A percentile compares a stretch with the other conserved stretches of the same genome.
Evolutionary conservation across 2,329 filamentous ascomycete genomes (phyloP).

Genomic region (Verticillium albo-atrum): DNA sequence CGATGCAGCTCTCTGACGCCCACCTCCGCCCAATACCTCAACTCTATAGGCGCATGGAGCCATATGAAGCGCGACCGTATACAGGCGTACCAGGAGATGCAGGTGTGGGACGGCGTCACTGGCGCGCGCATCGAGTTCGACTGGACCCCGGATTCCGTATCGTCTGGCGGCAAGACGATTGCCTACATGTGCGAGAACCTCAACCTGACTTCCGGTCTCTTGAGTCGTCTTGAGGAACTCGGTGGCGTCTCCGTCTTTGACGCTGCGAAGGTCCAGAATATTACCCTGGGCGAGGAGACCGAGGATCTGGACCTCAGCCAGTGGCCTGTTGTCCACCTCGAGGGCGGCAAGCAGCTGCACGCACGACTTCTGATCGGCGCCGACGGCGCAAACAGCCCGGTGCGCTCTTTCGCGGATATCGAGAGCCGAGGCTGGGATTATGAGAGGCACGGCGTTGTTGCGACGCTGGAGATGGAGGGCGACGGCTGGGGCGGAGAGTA

Average conservation of each 20-base stretch:
- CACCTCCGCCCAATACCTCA: slow-evolving; percentile 75
- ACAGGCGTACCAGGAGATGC: slow-evolving; percentile 92
- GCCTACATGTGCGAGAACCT: slow-evolving; percentile 97
- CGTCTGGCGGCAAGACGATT: slow-evolving; percentile 57
- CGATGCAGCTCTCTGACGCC: slow-evolving; percentile 94
- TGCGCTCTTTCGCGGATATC: slow-evolving; percentile 85
- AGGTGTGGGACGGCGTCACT: slow-evolving; percentile 94
- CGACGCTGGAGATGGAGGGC: slow-evolving; percentile 71
- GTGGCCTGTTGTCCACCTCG: slow-evolving; percentile 81
- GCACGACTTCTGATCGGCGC: slow-evolving; percentile 87
- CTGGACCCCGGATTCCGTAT: slow-evolving; percentile 49
- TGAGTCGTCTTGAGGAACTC: slow-evolving; percentile 67
- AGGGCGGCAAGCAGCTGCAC: slow-evolving; percentile 62
- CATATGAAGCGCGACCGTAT: slow-evolving; percentile 69
- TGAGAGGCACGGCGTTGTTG: slow-evolving; percentile 82
- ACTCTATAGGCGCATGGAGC: slow-evolving; percentile 79
- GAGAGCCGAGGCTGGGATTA: slow-evolving; percentile 91
- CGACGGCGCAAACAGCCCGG: slow-evolving; percentile 91
- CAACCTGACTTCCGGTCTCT: slow-evolving; percentile 76
- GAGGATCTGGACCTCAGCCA: slow-evolving; percentile 71
- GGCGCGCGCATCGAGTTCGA: slow-evolving; percentile 87
- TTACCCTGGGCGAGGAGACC: slow-evolving; percentile 66
- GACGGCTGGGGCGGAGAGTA: slow-evolving; percentile 48
- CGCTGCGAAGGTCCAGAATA: slow-evolving; percentile 72
- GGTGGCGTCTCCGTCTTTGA: slow-evolving; percentile 69